These are phyloP conservation scores for Aspergillus pseudoterreus DNA, from an alignment of 2,329 filamentous ascomycete genomes.

Conservation along the genomic window DNA sequence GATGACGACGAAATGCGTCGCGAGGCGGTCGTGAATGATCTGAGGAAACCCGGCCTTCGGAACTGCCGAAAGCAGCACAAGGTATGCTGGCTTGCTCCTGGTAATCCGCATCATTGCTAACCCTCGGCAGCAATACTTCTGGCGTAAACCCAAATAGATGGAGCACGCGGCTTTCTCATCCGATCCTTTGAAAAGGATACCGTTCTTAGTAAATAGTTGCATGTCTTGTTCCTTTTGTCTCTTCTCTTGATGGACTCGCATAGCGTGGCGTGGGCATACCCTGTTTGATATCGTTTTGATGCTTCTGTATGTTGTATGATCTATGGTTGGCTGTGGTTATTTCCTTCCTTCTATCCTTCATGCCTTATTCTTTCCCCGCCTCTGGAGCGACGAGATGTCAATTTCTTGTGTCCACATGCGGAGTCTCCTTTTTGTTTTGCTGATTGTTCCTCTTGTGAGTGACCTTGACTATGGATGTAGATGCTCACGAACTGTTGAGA, in stretches of 20 bases:
- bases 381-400: constrained; percentile 3
- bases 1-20: constrained; percentile 76
- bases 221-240: constrained; percentile 20
- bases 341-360: not conserved
- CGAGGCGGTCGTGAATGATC: constrained; percentile 76
- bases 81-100: constrained; percentile 53
- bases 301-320: constrained; percentile 22
- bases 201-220: constrained; percentile 35
- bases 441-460: not conserved
- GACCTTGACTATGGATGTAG: not conserved
- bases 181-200: constrained; percentile 8
- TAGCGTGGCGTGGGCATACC: constrained; percentile 44
- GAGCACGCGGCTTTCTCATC: constrained; percentile 2
- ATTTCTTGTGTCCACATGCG: constrained; percentile 6
- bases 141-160: constrained; percentile 58
- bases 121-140: constrained; percentile 63
- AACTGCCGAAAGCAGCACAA: constrained; percentile 95
- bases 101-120: constrained; percentile 16
- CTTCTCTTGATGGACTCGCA: constrained; percentile 30
- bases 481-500: not conserved
- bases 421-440: constrained; percentile 3
- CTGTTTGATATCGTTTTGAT: constrained; percentile 22
- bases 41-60: constrained; percentile 84
- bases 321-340: constrained; percentile 11
- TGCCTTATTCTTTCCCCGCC: constrained; percentile 6